Conservation (phyloP, 225 moss, liverwort and hornwort genomes). For the Antitrichia curtipendula region DNA sequence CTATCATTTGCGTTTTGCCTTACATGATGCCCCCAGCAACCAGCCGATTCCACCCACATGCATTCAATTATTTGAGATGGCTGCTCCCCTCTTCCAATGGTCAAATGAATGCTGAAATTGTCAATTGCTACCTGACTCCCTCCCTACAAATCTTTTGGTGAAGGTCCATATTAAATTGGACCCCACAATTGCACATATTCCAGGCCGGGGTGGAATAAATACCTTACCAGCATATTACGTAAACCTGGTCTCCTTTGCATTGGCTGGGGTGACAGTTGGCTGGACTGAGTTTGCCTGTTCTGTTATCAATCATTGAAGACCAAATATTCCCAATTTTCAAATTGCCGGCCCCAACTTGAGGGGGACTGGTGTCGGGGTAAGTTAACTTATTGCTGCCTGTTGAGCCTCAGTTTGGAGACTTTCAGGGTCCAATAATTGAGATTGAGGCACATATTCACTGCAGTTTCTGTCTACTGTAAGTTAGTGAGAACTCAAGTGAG, state of each 20-base stretch:
- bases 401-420: neutral
- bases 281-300: too few relatives aligned
- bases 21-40: neutral
- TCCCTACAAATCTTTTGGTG: neutral
- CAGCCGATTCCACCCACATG: neutral
- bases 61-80: neutral
- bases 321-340: neutral
- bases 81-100: neutral
- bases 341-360: too few relatives aligned
- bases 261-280: neutral
- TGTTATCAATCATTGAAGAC: neutral
- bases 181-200: too few relatives aligned
- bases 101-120: neutral
- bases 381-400: neutral
- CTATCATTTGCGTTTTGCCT: too few relatives aligned
- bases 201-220: neutral
- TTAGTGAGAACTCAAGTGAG: neutral
- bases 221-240: neutral
- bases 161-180: neutral
- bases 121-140: neutral
- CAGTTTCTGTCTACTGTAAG: neutral
- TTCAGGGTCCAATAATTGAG: neutral
- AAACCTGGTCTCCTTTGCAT: neutral
- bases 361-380: neutral
- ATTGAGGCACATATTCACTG: accelerated